Evolutionary conservation across 176 grass and related monocot genomes (phyloP).

Genomic region (Musa itinerans): DNA sequence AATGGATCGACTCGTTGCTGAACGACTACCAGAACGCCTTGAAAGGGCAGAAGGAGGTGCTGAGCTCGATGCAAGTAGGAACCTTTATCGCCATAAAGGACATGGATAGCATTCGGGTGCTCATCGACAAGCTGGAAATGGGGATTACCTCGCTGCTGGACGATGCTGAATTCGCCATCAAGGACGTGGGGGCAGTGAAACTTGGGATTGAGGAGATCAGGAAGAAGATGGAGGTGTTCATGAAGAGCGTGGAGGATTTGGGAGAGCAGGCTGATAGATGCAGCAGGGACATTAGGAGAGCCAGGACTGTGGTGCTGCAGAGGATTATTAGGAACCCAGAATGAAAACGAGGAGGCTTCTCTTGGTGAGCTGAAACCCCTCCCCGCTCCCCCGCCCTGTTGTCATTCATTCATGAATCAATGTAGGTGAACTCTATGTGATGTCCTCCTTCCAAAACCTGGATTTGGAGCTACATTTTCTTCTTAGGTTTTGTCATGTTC

Average conservation of each 20-base stretch:
- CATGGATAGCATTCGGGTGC: constrained; percentile 2
- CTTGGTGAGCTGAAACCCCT: not conserved
- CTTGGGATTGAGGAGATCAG: constrained; percentile 8
- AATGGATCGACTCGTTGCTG: constrained; percentile 11
- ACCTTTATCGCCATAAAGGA: constrained; percentile 7
- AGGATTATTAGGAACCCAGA: constrained; percentile 5
- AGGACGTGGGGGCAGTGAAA: constrained; percentile 4
- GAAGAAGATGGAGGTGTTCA: constrained; percentile 12
- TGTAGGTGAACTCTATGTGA: too few relatives aligned
- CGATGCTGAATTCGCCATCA: not conserved
- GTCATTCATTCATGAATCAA: too few relatives aligned
- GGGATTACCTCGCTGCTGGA: not conserved
- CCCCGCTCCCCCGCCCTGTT: too few relatives aligned
- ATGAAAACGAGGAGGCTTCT: not conserved
- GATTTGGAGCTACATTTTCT: not conserved
- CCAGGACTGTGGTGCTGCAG: constrained; percentile 12
- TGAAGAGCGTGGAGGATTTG: constrained; percentile 12
- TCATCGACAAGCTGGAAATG: constrained; percentile 2
- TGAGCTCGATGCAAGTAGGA: constrained; percentile 3
- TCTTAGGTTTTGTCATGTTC: not conserved
- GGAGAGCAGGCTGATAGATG: constrained; percentile 1
- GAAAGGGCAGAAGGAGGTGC: constrained; percentile 7
- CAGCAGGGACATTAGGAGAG: constrained; percentile 7
- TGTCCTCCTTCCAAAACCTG: constrained; percentile 32
- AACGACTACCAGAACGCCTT: constrained; percentile 3